Base-by-base conservation (phyloP, 768 basidiomycete genomes). In the Suillus hirtellus region DNA sequence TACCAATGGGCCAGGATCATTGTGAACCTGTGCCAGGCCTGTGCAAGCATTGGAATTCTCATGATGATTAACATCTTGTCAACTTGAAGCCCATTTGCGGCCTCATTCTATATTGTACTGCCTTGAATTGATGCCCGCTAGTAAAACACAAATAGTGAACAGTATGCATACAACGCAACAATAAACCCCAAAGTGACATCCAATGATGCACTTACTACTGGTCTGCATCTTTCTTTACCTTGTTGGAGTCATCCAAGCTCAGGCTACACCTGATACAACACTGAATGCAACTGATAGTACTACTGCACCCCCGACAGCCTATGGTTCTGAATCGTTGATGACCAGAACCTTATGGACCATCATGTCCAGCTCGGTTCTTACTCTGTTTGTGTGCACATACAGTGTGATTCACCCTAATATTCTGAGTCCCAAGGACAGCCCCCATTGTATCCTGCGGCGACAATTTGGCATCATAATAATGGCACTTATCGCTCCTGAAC, bases 321-420 rank as follows among this genome's bases (percentile, higher is more conserved):
- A 31, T 5, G 31, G 11, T 12, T 1, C 1, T 12, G n/a, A 54
- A 21, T 54, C n/a, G 40, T 61, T 47, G 4, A 37, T 7, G n/a
- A 35, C 10, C 4, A 61, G 60, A 79, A 79, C 55, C 2, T 14
- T 62, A 5, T 65, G 67, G 61, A 52, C 64, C 14, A 73, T 75
- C 17, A 24, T 72, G 35, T 65, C 66, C 64, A 69, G 73, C 55
- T 75, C 69, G 50, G 42, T 71, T 27, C 54, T 64, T 4, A 71
- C 70, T 1, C 64, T 75, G 1, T 69, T 73, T 17, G 58, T 69
- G 0, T 74, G 71, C 47, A 70, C 64, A 8, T 75, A 70, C 70
- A 60, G 67, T 11, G 63, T 72, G 12, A 60, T 72, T 14, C 72
- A 74, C 52, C 73, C 72, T 0, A 72, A 75, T 46, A 64, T 74